Base-by-base conservation (phyloP, 768 basidiomycete species). In the Tricholoma bakamatsutake region DNA sequence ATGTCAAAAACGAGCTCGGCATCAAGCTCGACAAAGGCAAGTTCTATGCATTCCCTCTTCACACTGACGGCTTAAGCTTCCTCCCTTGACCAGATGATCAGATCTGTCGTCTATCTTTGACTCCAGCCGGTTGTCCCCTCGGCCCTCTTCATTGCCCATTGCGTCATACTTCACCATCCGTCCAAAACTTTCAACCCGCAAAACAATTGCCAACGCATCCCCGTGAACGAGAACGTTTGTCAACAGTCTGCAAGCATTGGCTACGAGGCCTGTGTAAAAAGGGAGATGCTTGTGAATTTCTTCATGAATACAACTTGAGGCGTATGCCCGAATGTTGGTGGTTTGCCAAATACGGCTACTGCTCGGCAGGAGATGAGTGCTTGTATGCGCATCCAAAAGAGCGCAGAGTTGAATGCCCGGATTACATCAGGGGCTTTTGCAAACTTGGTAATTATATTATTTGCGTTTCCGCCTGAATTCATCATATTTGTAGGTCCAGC, bases 241-340 rank as follows among this genome's bases (percentile, higher is more conserved):
- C 88, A 18, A 97, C 96, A 2, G 95, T 99, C 15, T 99, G 97
- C 76, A 98, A 98, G 73, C 97, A 98, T 73, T 98, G 96, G 90
- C 82, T 99, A 42, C 84, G 97, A 55, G 97, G 97, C 12, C 79
- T 99, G 15, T 98, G 97, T 73, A 98, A 98, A 75, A 98, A 98
- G 71, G 96, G 94, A 52, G 90, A 95, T 67, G 87, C 89, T 24
- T 99, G 97, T 74, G 97, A 98, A 74, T 99, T 98, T 71, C 80
- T 98, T 67, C 97, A 99, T 73, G 97, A 98, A 74, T 99, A 98
- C 76, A 97, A 98, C 69, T 80, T 99, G 50, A 76, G 97, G 57
- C 87, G 92, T 58, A 98, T 98, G 95, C 97, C 97, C 5, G 93
- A 98, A 69, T 98, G 97, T 66, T 97, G 93, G 88, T 98, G 94